phyloP scores from a whole-genome alignment of 2,329 filamentous ascomycete genomes.

The Aspergillus unguis region DNA sequence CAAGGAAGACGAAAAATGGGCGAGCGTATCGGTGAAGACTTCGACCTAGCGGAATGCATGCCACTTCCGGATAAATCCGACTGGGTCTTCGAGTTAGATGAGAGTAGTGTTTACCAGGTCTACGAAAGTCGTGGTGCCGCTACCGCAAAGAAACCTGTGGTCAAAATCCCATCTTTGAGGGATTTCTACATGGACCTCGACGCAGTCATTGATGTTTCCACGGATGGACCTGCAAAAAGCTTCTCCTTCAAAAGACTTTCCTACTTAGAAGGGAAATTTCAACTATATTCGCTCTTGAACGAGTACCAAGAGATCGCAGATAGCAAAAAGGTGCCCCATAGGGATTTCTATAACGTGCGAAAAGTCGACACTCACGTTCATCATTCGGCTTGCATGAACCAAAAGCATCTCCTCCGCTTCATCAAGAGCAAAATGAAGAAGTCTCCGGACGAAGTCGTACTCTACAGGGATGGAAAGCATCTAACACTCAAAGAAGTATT shows the following conservation, averaged over 20 bases:
- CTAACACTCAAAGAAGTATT: constrained; percentile 91
- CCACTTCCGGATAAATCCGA: constrained; percentile 69
- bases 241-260: constrained; percentile 93
- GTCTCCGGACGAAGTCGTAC: constrained; percentile 85
- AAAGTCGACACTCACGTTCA: constrained; percentile 99
- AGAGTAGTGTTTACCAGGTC: constrained; percentile 86
- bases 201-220: constrained; percentile 79
- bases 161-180: constrained; percentile 83
- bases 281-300: constrained; percentile 87
- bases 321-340: constrained; percentile 93
- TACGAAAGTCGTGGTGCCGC: constrained; percentile 67
- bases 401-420: constrained; percentile 95
- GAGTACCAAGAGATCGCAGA: constrained; percentile 98
- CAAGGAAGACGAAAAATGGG: constrained; percentile 75
- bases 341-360: constrained; percentile 98
- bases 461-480: constrained; percentile 88
- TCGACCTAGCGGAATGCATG: constrained; percentile 72
- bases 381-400: constrained; percentile 99
- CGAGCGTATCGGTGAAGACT: constrained; percentile 87
- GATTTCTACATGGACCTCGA: constrained; percentile 97
- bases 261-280: constrained; percentile 96
- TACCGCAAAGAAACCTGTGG: constrained; percentile 64
- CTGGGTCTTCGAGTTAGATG: constrained; percentile 75
- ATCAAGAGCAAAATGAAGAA: constrained; percentile 99
- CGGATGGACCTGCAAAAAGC: constrained; percentile 92